Evolutionary conservation across 2,329 filamentous ascomycete genomes (phyloP).

Genomic region (Microsporum ferrugineum): DNA sequence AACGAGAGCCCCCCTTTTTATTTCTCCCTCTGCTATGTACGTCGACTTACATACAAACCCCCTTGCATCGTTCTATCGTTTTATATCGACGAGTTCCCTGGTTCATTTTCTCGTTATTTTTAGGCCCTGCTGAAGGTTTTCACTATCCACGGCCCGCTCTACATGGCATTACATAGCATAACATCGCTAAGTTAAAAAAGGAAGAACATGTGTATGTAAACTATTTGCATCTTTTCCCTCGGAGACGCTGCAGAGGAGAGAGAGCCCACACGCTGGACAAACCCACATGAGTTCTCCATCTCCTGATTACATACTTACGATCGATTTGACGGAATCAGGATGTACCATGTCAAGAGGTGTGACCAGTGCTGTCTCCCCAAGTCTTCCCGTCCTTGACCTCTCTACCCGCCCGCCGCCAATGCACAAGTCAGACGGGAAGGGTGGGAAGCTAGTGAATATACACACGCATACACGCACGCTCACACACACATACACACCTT

Average conservation of each 20-base stretch:
- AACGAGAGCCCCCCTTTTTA: not conserved
- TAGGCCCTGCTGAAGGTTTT: conserved; percentile 3
- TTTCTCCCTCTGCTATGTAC: not conserved
- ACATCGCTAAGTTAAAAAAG: not conserved
- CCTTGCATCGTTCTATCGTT: not conserved
- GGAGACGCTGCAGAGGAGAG: no score
- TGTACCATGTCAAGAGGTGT: no score
- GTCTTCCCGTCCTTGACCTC: no score
- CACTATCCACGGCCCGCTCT: conserved; percentile 1
- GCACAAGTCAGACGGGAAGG: no score
- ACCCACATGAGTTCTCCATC: no score
- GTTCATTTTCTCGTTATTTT: not conserved
- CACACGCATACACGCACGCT: no score
- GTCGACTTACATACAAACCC: not conserved
- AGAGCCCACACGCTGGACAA: no score
- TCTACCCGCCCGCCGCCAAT: no score
- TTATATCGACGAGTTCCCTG: not conserved
- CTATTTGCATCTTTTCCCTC: not conserved
- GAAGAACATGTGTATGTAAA: not conserved
- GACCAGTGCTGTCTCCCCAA: no score
- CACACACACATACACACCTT: no score
- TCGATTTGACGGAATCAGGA: no score
- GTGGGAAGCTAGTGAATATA: no score
- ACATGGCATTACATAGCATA: conserved; percentile 1
- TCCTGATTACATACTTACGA: not conserved